phyloP scores from a whole-genome alignment of 805 yeast genomes.

The Monosporozyma yasuniensis region DNA sequence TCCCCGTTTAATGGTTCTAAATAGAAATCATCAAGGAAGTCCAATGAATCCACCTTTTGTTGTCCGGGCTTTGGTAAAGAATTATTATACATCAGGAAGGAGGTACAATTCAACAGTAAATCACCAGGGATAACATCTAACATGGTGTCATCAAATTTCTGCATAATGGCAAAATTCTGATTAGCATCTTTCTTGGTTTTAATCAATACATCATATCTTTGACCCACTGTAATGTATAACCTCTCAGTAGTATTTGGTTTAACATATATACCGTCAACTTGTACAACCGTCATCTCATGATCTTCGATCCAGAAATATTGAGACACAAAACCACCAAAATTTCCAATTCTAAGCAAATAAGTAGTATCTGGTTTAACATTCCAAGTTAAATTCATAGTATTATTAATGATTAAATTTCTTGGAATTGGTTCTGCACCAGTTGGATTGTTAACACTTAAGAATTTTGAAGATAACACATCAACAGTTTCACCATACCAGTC shows the following conservation, averaged over 20 bases:
- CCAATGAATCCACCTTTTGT: conserved; percentile 39
- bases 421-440: conserved; percentile 99
- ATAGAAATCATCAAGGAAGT: conserved; percentile 66
- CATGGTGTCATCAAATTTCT: conserved; percentile 73
- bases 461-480: conserved; percentile 40
- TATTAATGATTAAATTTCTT: conserved; percentile 66
- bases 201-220: conserved; percentile 76
- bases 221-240: conserved; percentile 82
- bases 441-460: conserved; percentile 74
- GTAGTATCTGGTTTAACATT: conserved; percentile 76
- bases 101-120: conserved; percentile 63
- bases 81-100: conserved; percentile 52
- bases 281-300: conserved; percentile 78
- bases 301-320: conserved; percentile 85
- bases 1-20: conserved; percentile 54
- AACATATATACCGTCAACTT: conserved; percentile 84
- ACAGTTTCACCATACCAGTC: conserved; percentile 81
- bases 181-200: conserved; percentile 58
- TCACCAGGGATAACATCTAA: conserved; percentile 64
- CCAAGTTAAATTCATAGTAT: conserved; percentile 71
- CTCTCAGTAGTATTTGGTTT: conserved; percentile 62
- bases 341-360: conserved; percentile 70
- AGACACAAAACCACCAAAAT: conserved; percentile 86
- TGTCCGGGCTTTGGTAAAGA: conserved; percentile 35
- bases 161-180: conserved; percentile 73